phyloP scores from a whole-genome alignment of 2,329 filamentous ascomycete species.

The Davidsoniella australis region DNA sequence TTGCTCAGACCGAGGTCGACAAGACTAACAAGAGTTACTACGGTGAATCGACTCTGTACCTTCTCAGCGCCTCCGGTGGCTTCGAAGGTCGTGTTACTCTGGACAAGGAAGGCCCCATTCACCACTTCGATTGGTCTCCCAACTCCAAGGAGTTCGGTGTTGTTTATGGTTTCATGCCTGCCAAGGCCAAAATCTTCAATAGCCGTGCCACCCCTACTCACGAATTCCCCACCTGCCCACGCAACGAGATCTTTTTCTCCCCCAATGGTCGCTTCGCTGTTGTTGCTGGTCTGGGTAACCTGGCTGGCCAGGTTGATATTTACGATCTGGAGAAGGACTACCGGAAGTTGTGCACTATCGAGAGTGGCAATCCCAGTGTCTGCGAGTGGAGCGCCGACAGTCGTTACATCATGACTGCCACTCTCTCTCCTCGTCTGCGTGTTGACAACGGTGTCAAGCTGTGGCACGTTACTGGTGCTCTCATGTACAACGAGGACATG shows the following conservation, averaged over 20 bases:
- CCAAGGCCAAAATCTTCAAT: slow-evolving; percentile 97
- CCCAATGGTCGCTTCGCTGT: slow-evolving; percentile 84
- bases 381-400: slow-evolving; percentile 97
- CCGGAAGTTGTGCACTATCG: slow-evolving; percentile 79
- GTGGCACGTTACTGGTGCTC: slow-evolving; percentile 73
- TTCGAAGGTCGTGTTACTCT: slow-evolving; percentile 85
- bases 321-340: slow-evolving; percentile 88
- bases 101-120: slow-evolving; percentile 94
- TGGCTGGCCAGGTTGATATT: slow-evolving; percentile 93
- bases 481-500: slow-evolving; percentile 96
- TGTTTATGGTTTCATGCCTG: slow-evolving; percentile 97
- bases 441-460: slow-evolving; percentile 94
- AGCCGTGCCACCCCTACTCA: slow-evolving; percentile 66
- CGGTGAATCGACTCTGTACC: slow-evolving; percentile 90
- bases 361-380: slow-evolving; percentile 87
- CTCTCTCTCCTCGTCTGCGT: slow-evolving; percentile 81
- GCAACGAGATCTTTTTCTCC: slow-evolving; percentile 91
- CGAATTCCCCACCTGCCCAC: slow-evolving; percentile 69
- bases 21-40: slow-evolving; percentile 99
- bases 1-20: slow-evolving; percentile 95
- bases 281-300: slow-evolving; percentile 90
- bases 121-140: slow-evolving; percentile 96
- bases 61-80: slow-evolving; percentile 76
- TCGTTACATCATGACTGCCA: slow-evolving; percentile 91
- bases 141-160: slow-evolving; percentile 97